Evolutionary conservation across 1,284 basidiomycete species (phyloP), one percentile per base, ranked within the genome.

Genomic region (Amylostereum chailletii): DNA sequence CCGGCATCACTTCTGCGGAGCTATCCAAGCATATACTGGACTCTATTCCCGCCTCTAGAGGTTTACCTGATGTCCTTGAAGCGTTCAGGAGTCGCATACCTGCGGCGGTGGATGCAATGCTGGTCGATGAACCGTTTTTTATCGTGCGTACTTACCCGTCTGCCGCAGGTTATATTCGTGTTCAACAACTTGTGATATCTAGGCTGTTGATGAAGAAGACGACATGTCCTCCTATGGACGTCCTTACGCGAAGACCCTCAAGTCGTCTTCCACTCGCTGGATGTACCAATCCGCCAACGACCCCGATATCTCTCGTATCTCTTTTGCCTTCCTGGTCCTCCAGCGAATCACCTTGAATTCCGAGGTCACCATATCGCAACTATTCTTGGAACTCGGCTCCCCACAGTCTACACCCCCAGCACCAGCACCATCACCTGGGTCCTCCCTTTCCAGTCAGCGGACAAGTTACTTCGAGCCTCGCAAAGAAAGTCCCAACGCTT

Each of bases 261-360:
- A 19, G 19, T 43, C 40, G 9, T 33, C 46, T 1, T 34, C 51
- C 33, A 41, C 46, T n/a, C 43, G 52, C 46, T 53, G 52, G 52
- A 31, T 30, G 33, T 53, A 53, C 40, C 46, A 53, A 29, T 37
- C 52, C 34, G 42, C 51, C 43, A 34, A 53, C 3, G 52, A 53
- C 42, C 30, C 33, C 31, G 52, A 53, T 9, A 46, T 51, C 19
- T 49, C 52, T 39, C 52, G 52, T 38, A 53, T 53, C 27, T 49
- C 52, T 11, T 53, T 53, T 33, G 52, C 52, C 30, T 53, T 53
- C 32, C 43, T 29, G 19, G 43, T 53, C 5, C 33, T 53, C 26
- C 51, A 41, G 29, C 51, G 34, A 19, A 36, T 46, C n/a, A 46
- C 34, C 31, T 33, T 42, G 40, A 38, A 31, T 52, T 50, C 51